Conservation (phyloP, 2,329 filamentous ascomycete genomes). For the Cytospora piceicola region DNA sequence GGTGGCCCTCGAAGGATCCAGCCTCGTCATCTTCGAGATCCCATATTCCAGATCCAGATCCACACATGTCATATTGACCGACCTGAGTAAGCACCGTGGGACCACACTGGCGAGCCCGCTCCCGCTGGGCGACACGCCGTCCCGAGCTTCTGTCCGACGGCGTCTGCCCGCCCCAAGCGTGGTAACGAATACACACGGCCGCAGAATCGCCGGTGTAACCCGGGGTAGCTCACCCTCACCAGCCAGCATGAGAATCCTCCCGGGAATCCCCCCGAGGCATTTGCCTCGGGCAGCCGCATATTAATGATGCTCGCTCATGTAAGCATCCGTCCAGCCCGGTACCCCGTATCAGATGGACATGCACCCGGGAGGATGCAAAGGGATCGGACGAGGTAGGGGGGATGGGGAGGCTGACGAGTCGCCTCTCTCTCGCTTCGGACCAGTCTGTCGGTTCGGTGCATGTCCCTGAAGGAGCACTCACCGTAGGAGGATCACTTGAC, state of each 20-base stretch:
- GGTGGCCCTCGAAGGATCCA: background rate
- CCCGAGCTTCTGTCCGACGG: constrained; percentile 8
- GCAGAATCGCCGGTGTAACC: background rate
- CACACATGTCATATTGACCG: no score
- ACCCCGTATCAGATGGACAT: background rate
- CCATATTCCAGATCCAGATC: no score
- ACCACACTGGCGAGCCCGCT: no score
- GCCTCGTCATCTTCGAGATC: no score
- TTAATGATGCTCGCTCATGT: background rate
- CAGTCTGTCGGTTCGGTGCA: background rate
- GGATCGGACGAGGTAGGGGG: background rate
- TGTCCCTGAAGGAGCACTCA: background rate
- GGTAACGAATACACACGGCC: background rate
- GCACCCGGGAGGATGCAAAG: background rate
- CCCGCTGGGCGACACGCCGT: background rate
- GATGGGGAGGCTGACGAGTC: background rate
- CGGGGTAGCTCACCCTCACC: background rate
- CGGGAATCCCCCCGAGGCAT: background rate
- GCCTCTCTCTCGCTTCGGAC: background rate
- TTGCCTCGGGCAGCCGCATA: background rate
- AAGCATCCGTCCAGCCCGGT: constrained; percentile 2
- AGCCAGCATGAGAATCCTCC: background rate
- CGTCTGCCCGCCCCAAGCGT: background rate
- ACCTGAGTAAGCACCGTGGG: no score
- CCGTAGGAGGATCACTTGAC: background rate